Conservation (phyloP, 441 rosid genomes). For the Adansonia grandidieri region DNA sequence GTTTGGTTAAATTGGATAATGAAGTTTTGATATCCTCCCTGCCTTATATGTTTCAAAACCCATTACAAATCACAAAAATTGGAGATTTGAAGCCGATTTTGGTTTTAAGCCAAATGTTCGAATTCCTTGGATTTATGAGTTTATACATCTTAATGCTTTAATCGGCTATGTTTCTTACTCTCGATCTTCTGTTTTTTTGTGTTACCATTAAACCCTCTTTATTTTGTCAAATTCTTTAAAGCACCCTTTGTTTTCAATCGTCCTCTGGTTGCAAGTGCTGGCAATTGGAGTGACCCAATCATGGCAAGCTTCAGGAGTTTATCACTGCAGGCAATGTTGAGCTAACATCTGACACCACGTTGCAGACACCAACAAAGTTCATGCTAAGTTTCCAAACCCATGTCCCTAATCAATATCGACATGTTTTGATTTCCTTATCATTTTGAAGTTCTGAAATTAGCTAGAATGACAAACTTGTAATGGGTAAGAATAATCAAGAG, state of each 20-base stretch:
- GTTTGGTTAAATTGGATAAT: background rate
- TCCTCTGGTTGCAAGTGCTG: too few species aligned
- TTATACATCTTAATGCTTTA: background rate
- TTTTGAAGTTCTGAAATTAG: background rate
- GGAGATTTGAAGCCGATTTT: background rate
- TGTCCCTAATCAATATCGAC: slow-evolving; percentile 45
- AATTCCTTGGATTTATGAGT: background rate
- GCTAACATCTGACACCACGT: too few species aligned
- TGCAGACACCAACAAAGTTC: slow-evolving; percentile 43
- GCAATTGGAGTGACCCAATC: too few species aligned
- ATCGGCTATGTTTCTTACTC: background rate
- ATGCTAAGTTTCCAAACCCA: slow-evolving; percentile 56
- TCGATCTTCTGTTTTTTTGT: too few species aligned
- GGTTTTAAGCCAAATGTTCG: background rate
- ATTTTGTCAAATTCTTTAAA: background rate
- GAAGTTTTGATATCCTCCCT: background rate
- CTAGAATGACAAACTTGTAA: background rate
- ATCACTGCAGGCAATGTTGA: too few species aligned
- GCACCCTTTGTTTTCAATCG: slow-evolving; percentile 43
- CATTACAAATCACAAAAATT: background rate
- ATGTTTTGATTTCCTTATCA: background rate
- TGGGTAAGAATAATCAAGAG: background rate
- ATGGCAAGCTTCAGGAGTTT: too few species aligned
- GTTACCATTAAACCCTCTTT: too few species aligned
- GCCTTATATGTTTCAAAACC: background rate